Evolutionary conservation across 2,329 filamentous ascomycete genomes (phyloP).

Genomic region (Xylariaceae sp.): DNA sequence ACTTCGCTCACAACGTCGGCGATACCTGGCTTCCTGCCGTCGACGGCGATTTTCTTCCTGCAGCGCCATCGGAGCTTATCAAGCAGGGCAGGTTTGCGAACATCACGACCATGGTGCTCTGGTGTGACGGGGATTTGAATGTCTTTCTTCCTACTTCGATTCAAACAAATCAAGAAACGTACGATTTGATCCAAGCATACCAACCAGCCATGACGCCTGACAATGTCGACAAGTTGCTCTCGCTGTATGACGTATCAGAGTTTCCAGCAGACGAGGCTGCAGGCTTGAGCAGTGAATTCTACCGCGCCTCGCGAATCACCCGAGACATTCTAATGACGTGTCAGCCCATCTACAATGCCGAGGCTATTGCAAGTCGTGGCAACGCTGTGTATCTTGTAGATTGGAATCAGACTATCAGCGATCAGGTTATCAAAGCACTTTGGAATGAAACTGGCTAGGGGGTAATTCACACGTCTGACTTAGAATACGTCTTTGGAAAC

Average conservation of each 20-base stretch:
- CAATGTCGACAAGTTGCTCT: slow-evolving; percentile 40
- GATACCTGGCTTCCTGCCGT: slow-evolving; percentile 51
- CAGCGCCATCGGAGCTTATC: slow-evolving; percentile 40
- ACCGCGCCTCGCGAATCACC: slow-evolving; percentile 47
- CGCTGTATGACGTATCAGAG: slow-evolving; percentile 49
- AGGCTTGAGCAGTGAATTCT: slow-evolving; percentile 46
- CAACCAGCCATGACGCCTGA: slow-evolving; percentile 34
- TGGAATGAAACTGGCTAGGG: slow-evolving; percentile 40
- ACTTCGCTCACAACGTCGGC: slow-evolving; percentile 46
- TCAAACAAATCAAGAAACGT: slow-evolving; percentile 38
- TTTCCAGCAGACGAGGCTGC: slow-evolving; percentile 39
- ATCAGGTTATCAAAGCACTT: slow-evolving; percentile 37
- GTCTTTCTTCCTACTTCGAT: slow-evolving; percentile 41
- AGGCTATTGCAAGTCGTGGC: slow-evolving; percentile 28
- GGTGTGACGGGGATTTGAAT: slow-evolving; percentile 44
- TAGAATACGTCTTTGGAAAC: slow-evolving; percentile 51
- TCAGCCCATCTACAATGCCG: slow-evolving; percentile 14
- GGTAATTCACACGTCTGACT: slow-evolving; percentile 50
- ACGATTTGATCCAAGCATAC: slow-evolving; percentile 39
- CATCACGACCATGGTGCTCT: slow-evolving; percentile 41
- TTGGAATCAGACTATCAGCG: slow-evolving; percentile 55
- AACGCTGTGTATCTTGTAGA: slow-evolving; percentile 47
- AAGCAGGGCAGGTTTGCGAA: slow-evolving; percentile 40
- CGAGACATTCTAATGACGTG: slow-evolving; percentile 42
- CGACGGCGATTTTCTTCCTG: slow-evolving; percentile 49